A percentile compares a stretch with the other conserved stretches of the same genome.
These are phyloP conservation scores for Tolypocladium ophioglossoides DNA, from an alignment of 2,329 filamentous ascomycete genomes.

Conservation along the genomic window DNA sequence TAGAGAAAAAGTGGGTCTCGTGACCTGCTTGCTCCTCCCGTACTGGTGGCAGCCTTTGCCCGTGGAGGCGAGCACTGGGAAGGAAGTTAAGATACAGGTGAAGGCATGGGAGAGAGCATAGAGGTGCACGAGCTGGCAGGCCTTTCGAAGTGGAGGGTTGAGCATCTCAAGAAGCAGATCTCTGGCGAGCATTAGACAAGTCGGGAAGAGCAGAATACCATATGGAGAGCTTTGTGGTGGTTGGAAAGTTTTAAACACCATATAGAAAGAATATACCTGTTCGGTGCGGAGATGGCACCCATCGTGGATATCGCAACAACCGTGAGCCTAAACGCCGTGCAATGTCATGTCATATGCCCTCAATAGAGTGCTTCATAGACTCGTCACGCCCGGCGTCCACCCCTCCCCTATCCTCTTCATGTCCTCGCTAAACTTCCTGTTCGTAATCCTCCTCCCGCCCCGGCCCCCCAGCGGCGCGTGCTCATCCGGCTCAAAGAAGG, in stretches of 20 bases:
- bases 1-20: no score
- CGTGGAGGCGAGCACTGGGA: constrained; percentile 56
- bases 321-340: constrained; percentile 14
- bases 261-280: background rate
- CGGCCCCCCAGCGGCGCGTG: constrained; percentile 49
- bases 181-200: constrained; percentile 1
- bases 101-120: constrained; percentile 22
- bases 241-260: background rate
- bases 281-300: background rate
- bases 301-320: background rate
- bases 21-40: no score
- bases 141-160: constrained; percentile 25
- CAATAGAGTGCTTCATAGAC: constrained; percentile 31
- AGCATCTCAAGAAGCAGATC: constrained; percentile 18
- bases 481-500: constrained; percentile 87
- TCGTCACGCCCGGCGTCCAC: constrained; percentile 67
- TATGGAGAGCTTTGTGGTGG: background rate
- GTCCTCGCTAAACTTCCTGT: constrained; percentile 68
- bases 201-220: background rate
- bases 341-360: constrained; percentile 6
- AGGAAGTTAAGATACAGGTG: constrained; percentile 16
- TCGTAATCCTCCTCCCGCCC: constrained; percentile 64
- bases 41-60: constrained; percentile 71
- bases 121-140: constrained; percentile 27
- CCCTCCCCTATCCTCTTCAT: constrained; percentile 75